Evolutionary conservation across 169 alveolate species (phyloP).

Genomic region (Ichthyophthirius multifiliis): DNA sequence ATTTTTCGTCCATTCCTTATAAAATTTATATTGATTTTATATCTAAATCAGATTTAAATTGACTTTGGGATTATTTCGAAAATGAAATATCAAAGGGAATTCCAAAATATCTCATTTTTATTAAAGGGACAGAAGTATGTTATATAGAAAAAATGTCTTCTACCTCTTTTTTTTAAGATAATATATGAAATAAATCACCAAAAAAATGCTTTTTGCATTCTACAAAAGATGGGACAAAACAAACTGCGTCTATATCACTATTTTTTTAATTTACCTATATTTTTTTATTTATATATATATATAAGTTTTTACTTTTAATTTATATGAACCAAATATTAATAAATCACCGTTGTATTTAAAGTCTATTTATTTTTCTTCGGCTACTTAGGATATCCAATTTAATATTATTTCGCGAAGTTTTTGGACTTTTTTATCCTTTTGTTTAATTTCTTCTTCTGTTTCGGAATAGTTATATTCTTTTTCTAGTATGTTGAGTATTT

Average conservation of each 20-base stretch:
- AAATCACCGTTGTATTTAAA: conserved; percentile 49
- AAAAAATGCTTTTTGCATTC: conserved; percentile 57
- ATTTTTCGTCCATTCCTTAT: conserved; percentile 64
- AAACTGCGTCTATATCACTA: conserved; percentile 77
- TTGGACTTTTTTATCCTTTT: conserved; percentile 53
- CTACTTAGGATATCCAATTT: conserved; percentile 59
- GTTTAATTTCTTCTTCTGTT: conserved; percentile 48
- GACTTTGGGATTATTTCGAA: conserved; percentile 46
- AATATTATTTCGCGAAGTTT: conserved; percentile 47
- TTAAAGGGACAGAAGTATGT: conserved; percentile 78
- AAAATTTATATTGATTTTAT: conserved; percentile 53
- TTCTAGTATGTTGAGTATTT: neutral
- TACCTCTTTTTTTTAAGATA: conserved; percentile 48
- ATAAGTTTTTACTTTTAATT: conserved; percentile 51
- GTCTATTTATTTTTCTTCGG: conserved; percentile 49
- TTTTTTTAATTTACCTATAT: too few relatives aligned
- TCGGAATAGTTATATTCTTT: conserved; percentile 49
- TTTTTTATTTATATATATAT: too few relatives aligned
- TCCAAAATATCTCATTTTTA: conserved; percentile 58
- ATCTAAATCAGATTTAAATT: conserved; percentile 45
- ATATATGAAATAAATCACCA: conserved; percentile 49
- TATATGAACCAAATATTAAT: conserved; percentile 77
- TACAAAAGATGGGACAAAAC: conserved; percentile 71
- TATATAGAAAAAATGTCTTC: conserved; percentile 54
- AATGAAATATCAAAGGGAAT: conserved; percentile 76